phyloP scores from a whole-genome alignment of 306 rosid genomes.

The Pyrus betulifolia region DNA sequence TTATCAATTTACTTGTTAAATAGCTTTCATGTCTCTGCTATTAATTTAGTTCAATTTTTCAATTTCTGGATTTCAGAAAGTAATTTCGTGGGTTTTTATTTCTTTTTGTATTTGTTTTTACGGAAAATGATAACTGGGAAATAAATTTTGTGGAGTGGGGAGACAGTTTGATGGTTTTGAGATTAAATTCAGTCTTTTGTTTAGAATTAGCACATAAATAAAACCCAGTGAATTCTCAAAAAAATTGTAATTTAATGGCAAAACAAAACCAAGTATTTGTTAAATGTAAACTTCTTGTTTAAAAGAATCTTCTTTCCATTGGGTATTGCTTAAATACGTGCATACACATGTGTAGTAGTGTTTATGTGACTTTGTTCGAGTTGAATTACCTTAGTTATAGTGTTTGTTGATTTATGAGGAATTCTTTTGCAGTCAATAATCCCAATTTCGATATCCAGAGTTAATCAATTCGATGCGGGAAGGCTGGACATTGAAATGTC shows the following conservation, averaged over 20 bases:
- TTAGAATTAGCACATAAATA: background rate
- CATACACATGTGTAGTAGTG: background rate
- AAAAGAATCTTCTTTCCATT: background rate
- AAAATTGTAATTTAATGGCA: background rate
- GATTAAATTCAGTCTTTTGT: background rate
- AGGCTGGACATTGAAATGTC: constrained; percentile 94
- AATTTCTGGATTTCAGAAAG: background rate
- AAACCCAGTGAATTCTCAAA: background rate
- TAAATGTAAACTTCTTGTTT: background rate
- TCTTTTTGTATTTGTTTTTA: background rate
- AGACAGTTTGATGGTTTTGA: background rate
- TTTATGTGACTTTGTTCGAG: background rate
- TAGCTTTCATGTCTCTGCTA: background rate
- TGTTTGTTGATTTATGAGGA: background rate
- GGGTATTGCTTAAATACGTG: background rate
- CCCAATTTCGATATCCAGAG: constrained; percentile 90
- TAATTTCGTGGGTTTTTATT: background rate
- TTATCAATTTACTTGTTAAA: background rate
- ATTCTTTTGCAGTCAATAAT: constrained; percentile 39
- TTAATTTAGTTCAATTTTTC: background rate
- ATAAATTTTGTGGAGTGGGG: background rate
- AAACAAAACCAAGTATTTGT: background rate
- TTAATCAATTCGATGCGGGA: constrained; percentile 93
- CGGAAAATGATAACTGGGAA: background rate
- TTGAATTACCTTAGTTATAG: background rate